A percentile compares a stretch with the other conserved stretches of the same genome.
Conservation (phyloP, 805 yeast species). For the Wickerhamomyces pijperi region DNA sequence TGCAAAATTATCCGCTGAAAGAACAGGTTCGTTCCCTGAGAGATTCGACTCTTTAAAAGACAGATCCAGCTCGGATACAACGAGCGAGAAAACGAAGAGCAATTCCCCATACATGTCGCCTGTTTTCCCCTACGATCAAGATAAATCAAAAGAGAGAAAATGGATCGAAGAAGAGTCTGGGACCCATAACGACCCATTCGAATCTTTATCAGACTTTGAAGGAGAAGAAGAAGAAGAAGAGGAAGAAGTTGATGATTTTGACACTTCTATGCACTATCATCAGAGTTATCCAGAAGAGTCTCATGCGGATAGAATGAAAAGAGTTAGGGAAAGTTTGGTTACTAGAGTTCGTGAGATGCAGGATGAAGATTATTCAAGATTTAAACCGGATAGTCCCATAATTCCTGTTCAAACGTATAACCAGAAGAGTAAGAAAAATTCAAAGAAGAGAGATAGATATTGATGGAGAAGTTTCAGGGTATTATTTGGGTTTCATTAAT, state of each 20-base stretch:
- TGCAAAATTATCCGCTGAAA: neutral
- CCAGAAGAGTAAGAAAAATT: neutral
- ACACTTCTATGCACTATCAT: neutral
- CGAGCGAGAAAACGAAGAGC: too few species aligned
- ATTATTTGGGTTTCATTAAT: too few species aligned
- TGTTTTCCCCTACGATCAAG: neutral
- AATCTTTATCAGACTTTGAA: neutral
- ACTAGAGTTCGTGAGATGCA: conserved; percentile 15
- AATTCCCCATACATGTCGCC: neutral
- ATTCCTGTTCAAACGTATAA: neutral
- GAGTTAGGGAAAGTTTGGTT: conserved; percentile 13
- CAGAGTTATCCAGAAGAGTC: neutral
- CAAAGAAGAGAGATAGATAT: too few species aligned
- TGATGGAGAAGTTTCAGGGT: too few species aligned
- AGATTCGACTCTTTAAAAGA: neutral
- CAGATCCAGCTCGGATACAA: too few species aligned
- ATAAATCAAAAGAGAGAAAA: neutral
- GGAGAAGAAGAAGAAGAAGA: conserved; percentile 1
- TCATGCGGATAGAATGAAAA: neutral
- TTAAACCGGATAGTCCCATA: neutral
- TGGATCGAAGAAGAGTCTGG: neutral
- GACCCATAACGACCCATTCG: neutral
- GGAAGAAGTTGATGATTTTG: conserved; percentile 1
- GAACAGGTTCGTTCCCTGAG: neutral
- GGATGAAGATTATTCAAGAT: conserved; percentile 12